Evolutionary conservation across 2,329 filamentous ascomycete genomes (phyloP), one percentile per base, ranked within the genome.

Genomic region (Aureobasidium namibiae): DNA sequence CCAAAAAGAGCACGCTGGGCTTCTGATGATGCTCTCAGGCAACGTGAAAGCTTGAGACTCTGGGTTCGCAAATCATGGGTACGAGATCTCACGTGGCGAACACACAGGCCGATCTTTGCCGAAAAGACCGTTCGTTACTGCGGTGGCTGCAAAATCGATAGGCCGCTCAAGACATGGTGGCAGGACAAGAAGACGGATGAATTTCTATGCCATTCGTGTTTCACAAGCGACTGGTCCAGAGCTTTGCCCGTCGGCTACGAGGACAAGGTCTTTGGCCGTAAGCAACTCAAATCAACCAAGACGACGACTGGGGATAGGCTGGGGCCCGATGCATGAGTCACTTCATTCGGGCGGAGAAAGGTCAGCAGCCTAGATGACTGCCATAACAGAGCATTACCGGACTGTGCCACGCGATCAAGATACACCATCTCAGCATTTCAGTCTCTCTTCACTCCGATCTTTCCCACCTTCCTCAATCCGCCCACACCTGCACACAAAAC

Each of bases 381-480:
- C 26, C 4, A 29, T 29, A 29, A 4, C 38, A 41, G 8, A 41
- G 38, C n/a, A 18, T 41, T 18, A 18, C 18, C 18, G 16, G 18
- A 7, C 34, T 39, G 16, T 9, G 1, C 24, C 23, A 9, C 23
- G 16, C 7, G 8, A 9, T 39, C 23, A 44, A 3, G 21, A 24
- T 16, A 14, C 41, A 46, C 11, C 44, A 46, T 21, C 23, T 31
- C 16, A 3, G 4, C 45, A 48, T 48, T 29, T 53, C 26, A 56
- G 26, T 56, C 52, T 16, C 38, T 41, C 23, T 56, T 56, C 14
- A 46, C 29, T 18, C 53, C 53, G 14, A 56, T 56, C 41, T 56
- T 56, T 5, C 53, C 53, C 5, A 56, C 53, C 14, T 29, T 31
- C 8, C 53, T 31, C 53, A 56, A 31, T 9, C 53, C 53, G 13